Conservation (phyloP, 23 red algal species). For the Pyropia haitanensis region DNA sequence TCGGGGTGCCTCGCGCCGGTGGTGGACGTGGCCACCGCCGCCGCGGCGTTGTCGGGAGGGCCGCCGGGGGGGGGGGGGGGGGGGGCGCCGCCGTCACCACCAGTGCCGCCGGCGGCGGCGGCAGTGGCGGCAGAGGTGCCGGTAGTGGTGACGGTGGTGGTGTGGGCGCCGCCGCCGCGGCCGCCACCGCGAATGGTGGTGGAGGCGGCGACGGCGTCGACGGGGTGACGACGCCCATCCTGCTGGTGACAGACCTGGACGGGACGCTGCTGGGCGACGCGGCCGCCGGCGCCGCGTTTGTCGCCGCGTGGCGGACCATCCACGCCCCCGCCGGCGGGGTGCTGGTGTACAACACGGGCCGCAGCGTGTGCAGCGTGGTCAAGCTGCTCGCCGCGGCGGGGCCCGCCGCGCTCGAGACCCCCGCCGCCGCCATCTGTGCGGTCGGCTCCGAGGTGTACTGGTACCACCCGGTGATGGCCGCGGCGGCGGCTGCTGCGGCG, state of each 20-base stretch:
- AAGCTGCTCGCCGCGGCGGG: not conserved
- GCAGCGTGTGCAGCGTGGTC: not conserved
- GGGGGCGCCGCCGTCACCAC: too few species aligned
- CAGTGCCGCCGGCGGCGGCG: too few species aligned
- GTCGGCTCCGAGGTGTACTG: conserved; percentile 7
- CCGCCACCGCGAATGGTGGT: too few species aligned
- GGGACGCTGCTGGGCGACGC: conserved; percentile 9
- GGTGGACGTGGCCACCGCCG: too few species aligned
- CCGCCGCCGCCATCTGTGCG: conserved; percentile 2
- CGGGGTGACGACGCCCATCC: not conserved
- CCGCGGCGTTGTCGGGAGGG: too few species aligned
- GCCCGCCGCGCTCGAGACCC: not conserved
- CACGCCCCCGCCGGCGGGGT: not conserved
- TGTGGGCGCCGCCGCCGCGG: too few species aligned
- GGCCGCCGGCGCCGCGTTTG: not conserved
- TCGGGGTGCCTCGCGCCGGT: too few species aligned
- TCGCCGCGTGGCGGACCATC: not conserved
- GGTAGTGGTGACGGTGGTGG: too few species aligned
- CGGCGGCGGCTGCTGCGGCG: too few species aligned
- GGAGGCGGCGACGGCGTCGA: too few species aligned
- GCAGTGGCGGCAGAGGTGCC: too few species aligned
- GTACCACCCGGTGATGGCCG: not conserved
- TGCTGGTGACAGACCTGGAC: conserved; percentile 8
- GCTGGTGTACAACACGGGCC: conserved; percentile 14
- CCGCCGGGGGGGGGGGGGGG: too few species aligned